Evolutionary conservation across 768 basidiomycete species (phyloP).

Genomic region (Mycena floridula): DNA sequence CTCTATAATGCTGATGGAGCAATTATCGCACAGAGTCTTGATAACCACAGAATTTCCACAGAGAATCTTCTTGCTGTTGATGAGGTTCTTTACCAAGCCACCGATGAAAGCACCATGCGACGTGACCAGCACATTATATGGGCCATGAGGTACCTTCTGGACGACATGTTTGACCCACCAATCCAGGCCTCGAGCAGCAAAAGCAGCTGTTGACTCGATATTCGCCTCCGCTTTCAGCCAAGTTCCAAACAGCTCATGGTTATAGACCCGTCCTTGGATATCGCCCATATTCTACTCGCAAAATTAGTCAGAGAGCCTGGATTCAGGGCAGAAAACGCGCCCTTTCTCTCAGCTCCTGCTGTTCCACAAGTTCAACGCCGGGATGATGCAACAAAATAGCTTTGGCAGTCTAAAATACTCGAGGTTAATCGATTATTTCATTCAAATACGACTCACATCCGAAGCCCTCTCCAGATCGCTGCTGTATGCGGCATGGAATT

Average conservation of each 20-base stretch:
- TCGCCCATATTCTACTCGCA: constrained; percentile 50
- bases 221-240: constrained; percentile 20
- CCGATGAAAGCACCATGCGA: constrained; percentile 65
- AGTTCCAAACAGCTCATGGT: constrained; percentile 11
- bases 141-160: constrained; percentile 16
- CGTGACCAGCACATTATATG: constrained; percentile 48
- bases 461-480: constrained; percentile 70
- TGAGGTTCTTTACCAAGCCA: constrained; percentile 41
- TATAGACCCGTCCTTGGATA: constrained; percentile 41
- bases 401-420: constrained; percentile 54
- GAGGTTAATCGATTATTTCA: neutral
- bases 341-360: constrained; percentile 55
- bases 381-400: constrained; percentile 52
- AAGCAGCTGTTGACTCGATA: constrained; percentile 33
- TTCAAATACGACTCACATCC: constrained; percentile 37
- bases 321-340: constrained; percentile 30
- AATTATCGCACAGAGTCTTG: constrained; percentile 40
- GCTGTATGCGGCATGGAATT: constrained; percentile 55
- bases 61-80: constrained; percentile 31
- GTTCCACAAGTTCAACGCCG: constrained; percentile 32
- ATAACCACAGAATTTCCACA: constrained; percentile 30
- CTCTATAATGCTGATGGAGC: constrained; percentile 56
- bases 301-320: neutral
- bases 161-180: constrained; percentile 60
- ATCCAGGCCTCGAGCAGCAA: constrained; percentile 39